Evolutionary conservation across 169 alveolate species (phyloP).

Genomic region (Cryptosporidium xiaoi): DNA sequence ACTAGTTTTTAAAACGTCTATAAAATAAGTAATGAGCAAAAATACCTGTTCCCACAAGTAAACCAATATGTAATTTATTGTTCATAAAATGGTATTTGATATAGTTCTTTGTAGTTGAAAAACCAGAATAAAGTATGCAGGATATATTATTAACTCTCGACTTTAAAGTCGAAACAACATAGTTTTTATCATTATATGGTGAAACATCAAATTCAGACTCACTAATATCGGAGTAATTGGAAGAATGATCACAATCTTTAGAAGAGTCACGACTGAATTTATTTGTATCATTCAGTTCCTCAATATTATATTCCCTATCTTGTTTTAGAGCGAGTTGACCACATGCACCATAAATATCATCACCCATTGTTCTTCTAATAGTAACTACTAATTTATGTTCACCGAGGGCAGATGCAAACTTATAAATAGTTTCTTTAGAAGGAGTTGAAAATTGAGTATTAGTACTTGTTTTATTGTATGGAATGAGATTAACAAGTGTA

Average conservation of each 20-base stretch:
- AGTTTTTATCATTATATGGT: too few species aligned
- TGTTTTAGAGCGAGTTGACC: constrained; percentile 61
- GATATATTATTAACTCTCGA: too few species aligned
- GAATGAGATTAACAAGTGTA: constrained; percentile 54
- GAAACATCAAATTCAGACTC: constrained; percentile 19
- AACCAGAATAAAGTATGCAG: too few species aligned
- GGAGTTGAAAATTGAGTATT: constrained; percentile 45
- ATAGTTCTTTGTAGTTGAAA: too few species aligned
- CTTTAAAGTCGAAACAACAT: too few species aligned
- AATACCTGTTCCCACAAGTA: constrained; percentile 27
- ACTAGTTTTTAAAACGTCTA: background rate
- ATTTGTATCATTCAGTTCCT: background rate
- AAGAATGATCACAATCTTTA: background rate
- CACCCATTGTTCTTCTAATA: constrained; percentile 50
- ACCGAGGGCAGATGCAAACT: constrained; percentile 23
- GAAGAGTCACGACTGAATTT: background rate
- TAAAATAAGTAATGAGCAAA: constrained; percentile 7
- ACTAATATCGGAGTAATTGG: constrained; percentile 7
- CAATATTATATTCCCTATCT: constrained; percentile 19
- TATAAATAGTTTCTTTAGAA: constrained; percentile 8
- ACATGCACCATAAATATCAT: constrained; percentile 54
- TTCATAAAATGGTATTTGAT: constrained; percentile 2
- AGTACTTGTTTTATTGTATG: constrained; percentile 43
- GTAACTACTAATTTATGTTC: constrained; percentile 36
- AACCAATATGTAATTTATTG: constrained; percentile 4